phyloP scores from a whole-genome alignment of 371 early-diverging fungal genomes.

The Nosema muscidifuracis region DNA sequence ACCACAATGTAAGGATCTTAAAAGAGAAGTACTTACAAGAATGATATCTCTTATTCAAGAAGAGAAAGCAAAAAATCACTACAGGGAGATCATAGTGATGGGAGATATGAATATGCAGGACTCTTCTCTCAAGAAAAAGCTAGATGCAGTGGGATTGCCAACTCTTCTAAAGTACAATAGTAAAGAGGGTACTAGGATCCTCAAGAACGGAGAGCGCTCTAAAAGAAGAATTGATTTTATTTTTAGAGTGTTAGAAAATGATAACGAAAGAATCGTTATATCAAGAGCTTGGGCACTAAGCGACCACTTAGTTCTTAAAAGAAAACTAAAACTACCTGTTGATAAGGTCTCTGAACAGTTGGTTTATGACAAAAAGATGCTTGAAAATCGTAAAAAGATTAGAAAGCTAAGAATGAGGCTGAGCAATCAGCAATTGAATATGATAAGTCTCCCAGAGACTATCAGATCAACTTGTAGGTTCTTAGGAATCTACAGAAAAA shows the following conservation, averaged over 20 bases:
- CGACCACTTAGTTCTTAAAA: constrained; percentile 7
- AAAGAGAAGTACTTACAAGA: neutral
- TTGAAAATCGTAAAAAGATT: neutral
- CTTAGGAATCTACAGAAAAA: no score
- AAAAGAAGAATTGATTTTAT: neutral
- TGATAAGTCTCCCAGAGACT: neutral
- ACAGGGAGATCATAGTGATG: neutral
- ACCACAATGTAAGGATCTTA: neutral
- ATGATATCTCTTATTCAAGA: neutral
- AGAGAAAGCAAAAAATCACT: neutral
- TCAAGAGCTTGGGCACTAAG: constrained; percentile 2
- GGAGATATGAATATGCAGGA: constrained; percentile 5
- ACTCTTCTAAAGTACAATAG: neutral
- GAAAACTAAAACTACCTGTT: neutral
- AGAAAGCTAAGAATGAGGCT: neutral
- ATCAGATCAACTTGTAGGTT: no score
- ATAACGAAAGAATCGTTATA: neutral
- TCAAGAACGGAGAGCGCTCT: neutral
- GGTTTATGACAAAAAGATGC: constrained; percentile 3
- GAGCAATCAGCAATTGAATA: neutral
- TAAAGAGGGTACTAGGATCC: neutral
- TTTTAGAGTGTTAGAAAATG: neutral
- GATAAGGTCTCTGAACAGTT: constrained; percentile 6
- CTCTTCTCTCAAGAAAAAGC: neutral
- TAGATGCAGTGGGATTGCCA: neutral